Percentiles rank a stretch among this genome's conserved stretches.
Evolutionary conservation across 2,329 filamentous ascomycete genomes (phyloP).

Genomic region (Metarhizium rileyi): DNA sequence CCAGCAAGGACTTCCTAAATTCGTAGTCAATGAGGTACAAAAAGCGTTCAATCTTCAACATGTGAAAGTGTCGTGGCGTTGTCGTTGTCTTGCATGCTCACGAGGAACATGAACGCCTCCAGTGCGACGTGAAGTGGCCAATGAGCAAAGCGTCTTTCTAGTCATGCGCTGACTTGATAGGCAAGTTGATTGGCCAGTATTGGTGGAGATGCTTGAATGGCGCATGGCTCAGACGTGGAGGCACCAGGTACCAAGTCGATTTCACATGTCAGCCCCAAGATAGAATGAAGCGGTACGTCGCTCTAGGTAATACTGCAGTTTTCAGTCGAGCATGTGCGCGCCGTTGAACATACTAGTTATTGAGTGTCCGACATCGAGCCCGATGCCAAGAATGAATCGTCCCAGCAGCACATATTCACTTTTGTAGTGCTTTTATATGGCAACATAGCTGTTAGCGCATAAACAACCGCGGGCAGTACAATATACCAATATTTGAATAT

Average conservation of each 20-base stretch:
- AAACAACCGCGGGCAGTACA: background rate
- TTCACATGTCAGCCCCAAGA: conserved; percentile 2
- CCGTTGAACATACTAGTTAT: background rate
- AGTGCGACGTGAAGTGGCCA: background rate
- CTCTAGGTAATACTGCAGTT: background rate
- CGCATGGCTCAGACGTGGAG: background rate
- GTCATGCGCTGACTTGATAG: conserved; percentile 4
- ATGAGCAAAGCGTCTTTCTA: conserved; percentile 1
- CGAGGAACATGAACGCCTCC: background rate
- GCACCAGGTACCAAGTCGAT: background rate
- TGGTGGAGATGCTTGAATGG: background rate
- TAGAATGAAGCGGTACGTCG: background rate
- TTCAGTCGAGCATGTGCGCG: background rate
- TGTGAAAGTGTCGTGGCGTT: conserved; percentile 1
- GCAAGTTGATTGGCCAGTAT: conserved; percentile 1
- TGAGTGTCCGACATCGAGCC: background rate
- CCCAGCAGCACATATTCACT: too few relatives aligned
- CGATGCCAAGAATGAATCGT: background rate
- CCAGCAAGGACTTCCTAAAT: too few relatives aligned
- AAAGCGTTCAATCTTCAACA: background rate
- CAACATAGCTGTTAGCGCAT: background rate
- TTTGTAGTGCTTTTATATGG: too few relatives aligned
- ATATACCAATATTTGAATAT: background rate
- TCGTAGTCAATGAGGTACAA: too few relatives aligned
- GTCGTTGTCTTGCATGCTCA: background rate